Base-by-base conservation (phyloP, 176 grass and related monocot species). In the Avena insularis region DNA sequence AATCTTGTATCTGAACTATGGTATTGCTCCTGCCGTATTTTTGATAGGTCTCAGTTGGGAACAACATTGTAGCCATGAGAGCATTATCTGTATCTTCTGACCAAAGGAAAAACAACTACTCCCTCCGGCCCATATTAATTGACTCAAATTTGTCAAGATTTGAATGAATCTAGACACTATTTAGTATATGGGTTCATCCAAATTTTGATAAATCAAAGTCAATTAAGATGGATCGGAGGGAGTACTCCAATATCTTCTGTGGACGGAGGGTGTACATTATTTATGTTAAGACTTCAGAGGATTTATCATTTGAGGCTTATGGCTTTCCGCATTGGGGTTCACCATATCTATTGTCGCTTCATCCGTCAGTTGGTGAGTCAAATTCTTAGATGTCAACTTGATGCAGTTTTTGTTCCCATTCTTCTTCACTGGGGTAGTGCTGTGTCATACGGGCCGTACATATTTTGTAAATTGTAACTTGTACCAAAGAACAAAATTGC, bases 381-480 rank as follows among this genome's bases (percentile, higher is more conserved):
- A 49, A 5, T 27, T 60, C 47, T 40, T 3, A n/a, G 49, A 46
- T 74, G 65, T 17, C 85, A 74, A 76, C 38, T 81, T 36, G 50
- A 11, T 49, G 75, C 27, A 46, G 6, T 16, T 68, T 65, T 82
- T 79, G 75, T 48, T 1, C 36, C 12, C 51, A 76, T 80, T 85
- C 58, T 81, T 88, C 75, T 51, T 63, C 61, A 17, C 20, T 80
- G 2, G 50, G 46, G 25, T 76, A 77, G 40, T 77, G 17, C 35
- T 87, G 77, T 88, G 59, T 45, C 45, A 71, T 85, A 84, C 7
- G 16, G 70, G 51, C 29, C 0, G 51, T 81, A 69, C 55, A 77
- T 91, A 88, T 29, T 79, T 14, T 79, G 78, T 43, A 71, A 71
- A 83, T 67, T 79, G 75, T 87, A 82, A 82, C 38, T 35, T 13